Base-by-base conservation (phyloP, 2,329 filamentous ascomycete genomes). In the Blastomyces parvus region DNA sequence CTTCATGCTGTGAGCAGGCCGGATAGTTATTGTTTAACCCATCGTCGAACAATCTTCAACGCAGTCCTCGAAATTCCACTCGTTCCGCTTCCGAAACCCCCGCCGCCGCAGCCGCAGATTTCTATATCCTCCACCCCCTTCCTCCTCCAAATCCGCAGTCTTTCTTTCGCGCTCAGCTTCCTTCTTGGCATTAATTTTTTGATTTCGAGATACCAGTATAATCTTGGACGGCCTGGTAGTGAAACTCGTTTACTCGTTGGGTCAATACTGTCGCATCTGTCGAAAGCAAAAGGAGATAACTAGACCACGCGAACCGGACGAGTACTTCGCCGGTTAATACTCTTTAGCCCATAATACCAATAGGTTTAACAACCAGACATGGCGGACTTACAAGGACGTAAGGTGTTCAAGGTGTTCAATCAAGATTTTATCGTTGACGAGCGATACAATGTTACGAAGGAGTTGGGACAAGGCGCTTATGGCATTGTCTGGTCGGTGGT, bases 351-450 rank as follows among this genome's bases (percentile, higher is more conserved):
- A 6, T 17, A 30, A 55, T 8, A 19, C 27, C 27, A 55, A 36
- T 50, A 9, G 46, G n/a, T 50, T 50, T 36, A 25, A 50, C 55
- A 1, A 58, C 36, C 22, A 36, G 74, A 63, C 72, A 87, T 87
- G 84, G 77, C 81, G 68, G 84, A 86, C 71, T 77, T 86, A 66
- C 79, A 81, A 67, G 86, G 86, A 74, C 88, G 91, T 79, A 97
- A 96, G 84, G 86, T 93, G 78, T 97, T 96, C 84, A 96, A 96
- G 87, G 92, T 99, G 77, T 99, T 99, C 81, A 97, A 97, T 83
- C 94, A 99, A 76, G 94, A 99, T 81, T 99, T 99, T 76, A 87
- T 97, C 71, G 94, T 97, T 73, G 94, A 97, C 76, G 93, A 97
- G 79, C 88, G 93, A 72, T 99, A 99, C 81, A 96, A 90, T 68